These are phyloP conservation scores for Penicillium salamii DNA, from an alignment of 495 filamentous ascomycete species.

Conservation along the genomic window DNA sequence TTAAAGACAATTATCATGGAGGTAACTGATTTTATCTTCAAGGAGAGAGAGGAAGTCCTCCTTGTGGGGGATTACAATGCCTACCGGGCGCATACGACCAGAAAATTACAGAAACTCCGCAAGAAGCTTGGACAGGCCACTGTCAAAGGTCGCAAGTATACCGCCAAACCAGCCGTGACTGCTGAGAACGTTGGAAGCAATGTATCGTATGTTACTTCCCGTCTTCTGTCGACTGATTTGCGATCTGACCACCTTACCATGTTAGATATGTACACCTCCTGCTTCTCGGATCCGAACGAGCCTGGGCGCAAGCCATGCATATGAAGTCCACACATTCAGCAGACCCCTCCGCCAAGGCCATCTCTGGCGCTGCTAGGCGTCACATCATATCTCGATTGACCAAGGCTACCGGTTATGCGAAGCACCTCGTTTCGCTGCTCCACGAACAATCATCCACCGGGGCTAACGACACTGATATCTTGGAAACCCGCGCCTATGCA, in stretches of 20 bases:
- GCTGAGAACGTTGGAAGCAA: constrained; percentile 74
- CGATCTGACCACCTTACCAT: constrained; percentile 16
- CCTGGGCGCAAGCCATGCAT: constrained; percentile 95
- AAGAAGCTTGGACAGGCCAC: constrained; percentile 81
- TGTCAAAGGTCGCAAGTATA: constrained; percentile 80
- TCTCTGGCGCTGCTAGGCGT: constrained; percentile 73
- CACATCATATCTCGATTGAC: constrained; percentile 85
- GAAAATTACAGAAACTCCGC: constrained; percentile 76
- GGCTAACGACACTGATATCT: constrained; percentile 65
- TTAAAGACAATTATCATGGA: constrained; percentile 61
- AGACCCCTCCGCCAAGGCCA: constrained; percentile 65
- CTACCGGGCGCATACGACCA: constrained; percentile 76
- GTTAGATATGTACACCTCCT: constrained; percentile 73
- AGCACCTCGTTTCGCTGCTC: constrained; percentile 64
- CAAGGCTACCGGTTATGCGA: constrained; percentile 71
- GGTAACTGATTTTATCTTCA: constrained; percentile 79
- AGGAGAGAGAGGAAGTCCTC: constrained; percentile 73
- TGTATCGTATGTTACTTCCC: constrained; percentile 60
- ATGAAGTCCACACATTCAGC: constrained; percentile 83
- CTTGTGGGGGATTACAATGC: constrained; percentile 85
- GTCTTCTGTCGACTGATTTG: neutral
- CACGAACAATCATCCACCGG: constrained; percentile 54
- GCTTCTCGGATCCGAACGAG: constrained; percentile 82
- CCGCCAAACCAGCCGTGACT: constrained; percentile 65
- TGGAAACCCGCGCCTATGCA: constrained; percentile 86